Evolutionary conservation across 176 grass and related monocot species (phyloP), one percentile per base, ranked within the genome.

Genomic region (Pharus latifolius): DNA sequence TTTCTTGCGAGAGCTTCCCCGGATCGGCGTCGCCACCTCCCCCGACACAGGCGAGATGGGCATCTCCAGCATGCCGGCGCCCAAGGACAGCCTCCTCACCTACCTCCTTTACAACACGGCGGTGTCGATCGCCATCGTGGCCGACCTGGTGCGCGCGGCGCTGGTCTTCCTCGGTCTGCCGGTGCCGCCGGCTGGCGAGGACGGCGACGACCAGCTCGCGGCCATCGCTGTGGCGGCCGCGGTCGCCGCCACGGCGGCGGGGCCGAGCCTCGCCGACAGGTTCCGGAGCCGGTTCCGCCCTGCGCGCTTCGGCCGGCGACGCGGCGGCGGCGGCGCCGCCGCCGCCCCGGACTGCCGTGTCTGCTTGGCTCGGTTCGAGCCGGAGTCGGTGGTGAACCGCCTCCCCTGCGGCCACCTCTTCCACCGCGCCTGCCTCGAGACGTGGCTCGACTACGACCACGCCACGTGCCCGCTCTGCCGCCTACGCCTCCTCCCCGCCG

Each of bases 361-460:
- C 46, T 96, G 91, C 56, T 63, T 96, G 3, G 24, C 49, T 40
- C 72, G 69, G 56, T 91, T 96, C 87, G 87, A 82, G 81, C 59
- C 87, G 14, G 84, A 91, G 26, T 85, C 91, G 12, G 73, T 96
- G 57, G 91, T 96, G 77, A 87, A 96, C 57, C 74, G 74, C 5
- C 91, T 96, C 49, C 83, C 74, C 23, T 96, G 91, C 48, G 91
- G 91, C 6, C 91, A 96, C 60, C 80, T 96, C 54, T 96, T 96
- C 78, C 91, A 96, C 78, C 77, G 80, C 33, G 59, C 80, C 7
- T 96, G 91, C 77, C 76, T 96, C 2, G 87, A 96, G 83, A 90
- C 64, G 37, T 96, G 87, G 91, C 80, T 96, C 1, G 74, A 80
- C 63, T 96, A 96, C 87, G 64, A 94, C 65, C 90, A 85, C 53